phyloP scores from a whole-genome alignment of 305 asterid species.

The Coffea humblotiana region DNA sequence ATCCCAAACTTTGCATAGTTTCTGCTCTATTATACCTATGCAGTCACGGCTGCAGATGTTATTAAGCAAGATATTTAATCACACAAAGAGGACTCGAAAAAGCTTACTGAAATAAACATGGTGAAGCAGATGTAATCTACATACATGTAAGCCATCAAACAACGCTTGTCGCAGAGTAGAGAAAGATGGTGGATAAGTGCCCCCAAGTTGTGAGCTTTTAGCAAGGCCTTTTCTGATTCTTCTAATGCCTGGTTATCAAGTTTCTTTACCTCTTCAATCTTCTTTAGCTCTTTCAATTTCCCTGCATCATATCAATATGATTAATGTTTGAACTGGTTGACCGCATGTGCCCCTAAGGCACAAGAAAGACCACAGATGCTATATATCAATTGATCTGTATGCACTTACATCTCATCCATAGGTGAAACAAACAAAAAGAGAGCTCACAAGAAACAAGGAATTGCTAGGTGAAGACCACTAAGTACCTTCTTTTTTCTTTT shows the following conservation, averaged over 20 bases:
- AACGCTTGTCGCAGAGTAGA: conserved; percentile 81
- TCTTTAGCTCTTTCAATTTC: conserved; percentile 49
- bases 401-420: background rate
- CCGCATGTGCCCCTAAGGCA: background rate
- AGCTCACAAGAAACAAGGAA: background rate
- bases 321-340: background rate
- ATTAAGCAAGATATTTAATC: conserved; percentile 7
- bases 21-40: conserved; percentile 82
- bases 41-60: conserved; percentile 3
- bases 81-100: conserved; percentile 6
- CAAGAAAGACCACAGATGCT: background rate
- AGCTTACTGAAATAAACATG: background rate
- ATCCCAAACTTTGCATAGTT: conserved; percentile 60
- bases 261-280: conserved; percentile 14
- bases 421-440: background rate
- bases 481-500: background rate
- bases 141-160: conserved; percentile 91
- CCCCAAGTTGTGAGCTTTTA: conserved; percentile 72
- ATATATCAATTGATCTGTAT: background rate
- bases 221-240: conserved; percentile 18
- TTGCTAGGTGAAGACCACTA: background rate
- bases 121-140: conserved; percentile 20
- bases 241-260: conserved; percentile 23
- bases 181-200: conserved; percentile 89
- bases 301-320: conserved; percentile 35